phyloP scores from a whole-genome alignment of 2,329 filamentous ascomycete species.

The Emericellopsis atlantica region DNA sequence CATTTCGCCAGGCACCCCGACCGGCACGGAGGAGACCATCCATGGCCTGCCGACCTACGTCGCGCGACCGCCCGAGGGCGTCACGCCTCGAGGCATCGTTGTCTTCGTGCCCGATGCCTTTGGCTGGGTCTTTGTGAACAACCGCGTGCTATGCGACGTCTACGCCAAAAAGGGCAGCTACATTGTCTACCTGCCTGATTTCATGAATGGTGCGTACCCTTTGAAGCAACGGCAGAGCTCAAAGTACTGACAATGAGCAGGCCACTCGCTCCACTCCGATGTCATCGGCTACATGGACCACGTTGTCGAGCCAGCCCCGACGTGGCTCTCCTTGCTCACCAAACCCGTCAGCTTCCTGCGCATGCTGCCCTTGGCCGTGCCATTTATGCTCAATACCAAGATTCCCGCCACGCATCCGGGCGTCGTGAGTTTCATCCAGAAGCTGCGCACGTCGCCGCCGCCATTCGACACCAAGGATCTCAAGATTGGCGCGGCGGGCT shows the following conservation, averaged over 20 bases:
- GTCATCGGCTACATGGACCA: constrained; percentile 1
- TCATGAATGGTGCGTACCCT: constrained; percentile 23
- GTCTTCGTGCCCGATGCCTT: constrained; percentile 41
- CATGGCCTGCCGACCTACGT: constrained; percentile 12
- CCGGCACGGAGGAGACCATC: constrained; percentile 10
- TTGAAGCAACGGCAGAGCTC: background rate
- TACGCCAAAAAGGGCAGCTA: constrained; percentile 29
- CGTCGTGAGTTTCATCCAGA: constrained; percentile 5
- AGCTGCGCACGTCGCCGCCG: constrained; percentile 3
- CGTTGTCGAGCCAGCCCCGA: constrained; percentile 1
- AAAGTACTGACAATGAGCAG: background rate
- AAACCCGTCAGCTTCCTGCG: constrained; percentile 2
- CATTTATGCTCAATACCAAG: constrained; percentile 1
- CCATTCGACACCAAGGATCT: constrained; percentile 4
- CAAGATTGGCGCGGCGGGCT: constrained; percentile 38
- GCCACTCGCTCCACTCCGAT: background rate
- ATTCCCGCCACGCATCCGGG: constrained; percentile 2
- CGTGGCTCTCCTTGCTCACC: constrained; percentile 1
- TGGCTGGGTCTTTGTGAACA: constrained; percentile 38
- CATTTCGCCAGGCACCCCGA: constrained; percentile 1
- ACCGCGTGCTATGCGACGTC: constrained; percentile 33
- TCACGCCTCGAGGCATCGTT: constrained; percentile 25
- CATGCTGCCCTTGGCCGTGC: background rate
- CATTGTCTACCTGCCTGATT: constrained; percentile 38
- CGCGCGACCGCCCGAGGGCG: constrained; percentile 7